A percentile compares a stretch with the other conserved stretches of the same genome.
Conservation (phyloP, 768 basidiomycete genomes). For the Postia placenta region DNA sequence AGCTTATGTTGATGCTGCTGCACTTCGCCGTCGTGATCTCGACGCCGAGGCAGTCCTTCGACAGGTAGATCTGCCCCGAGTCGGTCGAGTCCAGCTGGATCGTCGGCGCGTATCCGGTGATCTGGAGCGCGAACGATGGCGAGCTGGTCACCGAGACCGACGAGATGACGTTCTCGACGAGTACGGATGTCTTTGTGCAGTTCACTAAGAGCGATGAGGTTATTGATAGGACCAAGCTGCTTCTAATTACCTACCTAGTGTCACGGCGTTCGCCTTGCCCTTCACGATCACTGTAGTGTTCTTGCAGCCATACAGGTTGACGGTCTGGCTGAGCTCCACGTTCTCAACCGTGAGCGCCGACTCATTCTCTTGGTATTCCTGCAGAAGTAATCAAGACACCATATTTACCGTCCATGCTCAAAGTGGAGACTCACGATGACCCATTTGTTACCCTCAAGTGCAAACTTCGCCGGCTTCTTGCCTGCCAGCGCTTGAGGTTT, state of each 20-base stretch:
- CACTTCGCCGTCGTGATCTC: slow-evolving; percentile 96
- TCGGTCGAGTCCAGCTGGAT: slow-evolving; percentile 94
- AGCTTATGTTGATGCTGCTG: slow-evolving; percentile 83
- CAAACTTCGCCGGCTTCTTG: slow-evolving; percentile 90
- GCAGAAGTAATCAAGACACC: background rate
- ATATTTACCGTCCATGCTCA: background rate
- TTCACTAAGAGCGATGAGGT: slow-evolving; percentile 54
- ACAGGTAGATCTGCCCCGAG: slow-evolving; percentile 91
- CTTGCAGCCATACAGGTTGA: slow-evolving; percentile 91
- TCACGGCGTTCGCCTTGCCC: slow-evolving; percentile 95
- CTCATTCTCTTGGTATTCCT: slow-evolving; percentile 95
- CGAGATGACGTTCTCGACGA: slow-evolving; percentile 92
- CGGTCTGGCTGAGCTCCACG: slow-evolving; percentile 70
- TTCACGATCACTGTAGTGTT: slow-evolving; percentile 75
- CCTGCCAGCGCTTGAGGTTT: slow-evolving; percentile 81
- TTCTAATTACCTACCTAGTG: slow-evolving; percentile 58
- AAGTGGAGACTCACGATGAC: slow-evolving; percentile 52
- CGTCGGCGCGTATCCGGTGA: slow-evolving; percentile 86
- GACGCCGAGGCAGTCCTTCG: slow-evolving; percentile 66
- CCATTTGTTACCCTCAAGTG: slow-evolving; percentile 93
- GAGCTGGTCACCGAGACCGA: slow-evolving; percentile 84
- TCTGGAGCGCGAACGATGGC: slow-evolving; percentile 89
- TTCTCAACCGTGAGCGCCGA: slow-evolving; percentile 64
- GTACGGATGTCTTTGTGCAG: slow-evolving; percentile 80
- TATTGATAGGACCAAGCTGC: background rate